Base-by-base conservation (phyloP, 1,284 basidiomycete genomes). In the Fomitopsis palustris region DNA sequence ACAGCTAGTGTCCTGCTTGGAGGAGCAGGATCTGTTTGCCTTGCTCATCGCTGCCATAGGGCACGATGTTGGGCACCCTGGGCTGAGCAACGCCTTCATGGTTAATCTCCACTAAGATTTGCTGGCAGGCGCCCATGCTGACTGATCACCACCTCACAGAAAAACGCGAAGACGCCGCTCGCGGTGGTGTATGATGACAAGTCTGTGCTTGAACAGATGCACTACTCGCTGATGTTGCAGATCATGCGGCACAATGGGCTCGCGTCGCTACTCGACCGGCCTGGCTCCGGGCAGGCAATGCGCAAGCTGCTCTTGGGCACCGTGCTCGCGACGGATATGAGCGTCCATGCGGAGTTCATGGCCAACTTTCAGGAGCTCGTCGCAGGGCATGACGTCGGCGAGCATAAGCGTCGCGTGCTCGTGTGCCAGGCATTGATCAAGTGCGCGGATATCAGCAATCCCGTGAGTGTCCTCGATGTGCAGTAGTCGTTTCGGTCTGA, bases 401-500 rank as follows among this genome's bases (percentile, higher is more conserved):
- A 79, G 33, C 72, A 73, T 59, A 75, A 78, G 59, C 81, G 86
- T 60, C 83, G 90, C 62, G 77, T 92, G 25, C 74, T 96, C 58
- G 74, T 95, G n/a, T 95, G 92, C 69, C 93, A 97, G 68, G 91
- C 91, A 4, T 78, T 98, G 54, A 89, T 98, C 74, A 98, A 98
- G 74, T 96, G 95, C 69, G 94, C 94, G 12, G 95, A 98, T 75
- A 98, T 98, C 69, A 95, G 92, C 71, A 98, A 98, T 73, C 95
- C 95, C 12, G 93, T 96, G 72, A 64, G 90, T 82, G 10, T 37
- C 21, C 12, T 27, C 12, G 19, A 3, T 42, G 17, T 25, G 29
- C 7, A 29, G 29, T 29, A 56, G 43, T 49, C 54, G n/a, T n/a
- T n/a, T n/a, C n/a, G 17, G 39, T 51, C 56, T 55, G 62, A 19